These are phyloP conservation scores for Globisporangium orthogonon DNA, from an alignment of 352 stramenopile genomes.

Conservation along the genomic window DNA sequence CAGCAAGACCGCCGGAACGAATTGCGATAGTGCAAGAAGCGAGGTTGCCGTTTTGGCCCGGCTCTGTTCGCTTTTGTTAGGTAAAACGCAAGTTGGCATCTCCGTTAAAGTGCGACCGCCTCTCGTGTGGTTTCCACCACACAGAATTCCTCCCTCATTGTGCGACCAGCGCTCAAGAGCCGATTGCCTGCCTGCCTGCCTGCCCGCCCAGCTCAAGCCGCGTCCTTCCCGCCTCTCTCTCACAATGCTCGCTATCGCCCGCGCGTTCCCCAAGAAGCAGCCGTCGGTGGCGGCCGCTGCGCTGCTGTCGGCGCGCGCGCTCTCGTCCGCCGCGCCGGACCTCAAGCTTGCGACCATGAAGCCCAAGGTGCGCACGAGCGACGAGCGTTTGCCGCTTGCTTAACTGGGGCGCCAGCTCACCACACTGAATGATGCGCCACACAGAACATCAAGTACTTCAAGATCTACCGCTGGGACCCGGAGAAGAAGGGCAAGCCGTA, in stretches of 20 bases:
- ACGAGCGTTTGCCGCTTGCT: background rate
- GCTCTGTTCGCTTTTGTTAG: background rate
- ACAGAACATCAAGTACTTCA: constrained; percentile 97
- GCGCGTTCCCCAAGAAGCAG: constrained; percentile 25
- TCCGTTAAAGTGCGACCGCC: background rate
- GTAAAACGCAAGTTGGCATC: background rate
- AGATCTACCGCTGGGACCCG: constrained; percentile 99
- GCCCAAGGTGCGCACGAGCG: constrained; percentile 51
- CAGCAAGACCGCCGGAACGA: background rate
- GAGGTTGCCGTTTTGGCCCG: background rate
- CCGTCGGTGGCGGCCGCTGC: constrained; percentile 18
- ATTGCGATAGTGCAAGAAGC: background rate
- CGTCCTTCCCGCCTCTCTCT: too few relatives aligned
- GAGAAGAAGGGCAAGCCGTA: constrained; percentile 93
- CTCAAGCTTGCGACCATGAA: constrained; percentile 70
- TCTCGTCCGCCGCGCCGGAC: constrained; percentile 51
- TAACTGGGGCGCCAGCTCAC: background rate
- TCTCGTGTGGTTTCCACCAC: background rate
- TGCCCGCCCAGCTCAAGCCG: background rate
- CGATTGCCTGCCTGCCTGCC: background rate
- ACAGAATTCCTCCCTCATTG: constrained; percentile 3
- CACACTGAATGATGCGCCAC: too few relatives aligned
- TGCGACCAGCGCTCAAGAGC: constrained; percentile 4
- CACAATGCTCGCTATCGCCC: constrained; percentile 10
- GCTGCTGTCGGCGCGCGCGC: constrained; percentile 35